phyloP scores from a whole-genome alignment of 2,329 filamentous ascomycete genomes.

The Diatrype stigma region DNA sequence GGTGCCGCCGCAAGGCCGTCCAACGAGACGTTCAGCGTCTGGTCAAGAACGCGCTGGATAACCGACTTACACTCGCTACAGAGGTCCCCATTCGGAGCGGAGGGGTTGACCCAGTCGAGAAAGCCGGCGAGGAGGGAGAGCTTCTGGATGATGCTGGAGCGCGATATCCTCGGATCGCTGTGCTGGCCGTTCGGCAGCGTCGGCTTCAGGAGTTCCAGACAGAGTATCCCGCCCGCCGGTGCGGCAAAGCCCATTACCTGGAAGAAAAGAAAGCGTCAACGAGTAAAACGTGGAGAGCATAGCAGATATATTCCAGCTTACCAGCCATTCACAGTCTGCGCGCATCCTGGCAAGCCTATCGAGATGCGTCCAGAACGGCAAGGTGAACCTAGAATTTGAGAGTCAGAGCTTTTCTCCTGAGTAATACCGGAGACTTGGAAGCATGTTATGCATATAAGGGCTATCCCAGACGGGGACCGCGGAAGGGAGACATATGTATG shows the following conservation, averaged over 20 bases:
- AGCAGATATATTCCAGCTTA: slow-evolving; percentile 19
- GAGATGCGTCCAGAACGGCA: slow-evolving; percentile 46
- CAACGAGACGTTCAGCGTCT: slow-evolving; percentile 38
- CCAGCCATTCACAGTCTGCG: slow-evolving; percentile 47
- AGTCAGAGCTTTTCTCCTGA: too few species aligned
- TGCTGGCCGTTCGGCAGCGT: slow-evolving; percentile 30
- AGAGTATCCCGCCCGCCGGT: slow-evolving; percentile 45
- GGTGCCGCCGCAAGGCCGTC: slow-evolving; percentile 11
- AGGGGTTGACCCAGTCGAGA: slow-evolving; percentile 46
- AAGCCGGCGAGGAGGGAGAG: slow-evolving; percentile 48
- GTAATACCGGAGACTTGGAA: too few species aligned
- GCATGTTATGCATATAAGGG: too few species aligned
- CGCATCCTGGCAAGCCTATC: slow-evolving; percentile 39
- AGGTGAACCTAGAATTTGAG: slow-evolving; percentile 27
- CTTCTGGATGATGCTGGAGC: slow-evolving; percentile 47
- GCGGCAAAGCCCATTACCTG: slow-evolving; percentile 48
- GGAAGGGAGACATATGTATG: too few species aligned
- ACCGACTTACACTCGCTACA: slow-evolving; percentile 42
- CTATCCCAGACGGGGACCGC: too few species aligned
- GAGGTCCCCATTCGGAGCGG: slow-evolving; percentile 44
- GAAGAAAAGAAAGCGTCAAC: background rate
- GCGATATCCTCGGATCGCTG: slow-evolving; percentile 32
- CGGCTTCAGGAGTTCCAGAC: slow-evolving; percentile 44
- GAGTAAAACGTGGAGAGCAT: background rate
- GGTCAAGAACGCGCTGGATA: slow-evolving; percentile 48